Percentiles rank a stretch among this genome's conserved stretches.
These are phyloP conservation scores for Cercophora samala DNA, from an alignment of 495 filamentous ascomycete species.

Conservation along the genomic window DNA sequence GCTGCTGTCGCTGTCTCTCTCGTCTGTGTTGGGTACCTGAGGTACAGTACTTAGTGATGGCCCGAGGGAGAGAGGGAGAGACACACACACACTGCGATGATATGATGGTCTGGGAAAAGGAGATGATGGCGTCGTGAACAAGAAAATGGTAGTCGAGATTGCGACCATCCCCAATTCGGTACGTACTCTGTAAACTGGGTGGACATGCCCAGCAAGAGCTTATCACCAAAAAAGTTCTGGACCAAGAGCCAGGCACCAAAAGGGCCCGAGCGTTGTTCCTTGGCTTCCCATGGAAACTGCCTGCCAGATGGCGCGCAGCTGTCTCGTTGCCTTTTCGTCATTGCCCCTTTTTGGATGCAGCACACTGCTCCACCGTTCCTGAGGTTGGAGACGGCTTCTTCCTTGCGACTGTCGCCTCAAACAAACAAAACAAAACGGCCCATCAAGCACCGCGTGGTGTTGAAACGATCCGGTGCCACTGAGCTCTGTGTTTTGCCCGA, in stretches of 20 bases:
- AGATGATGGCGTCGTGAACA: background rate
- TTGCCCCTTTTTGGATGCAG: slow-evolving; percentile 3
- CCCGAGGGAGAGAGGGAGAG: too few relatives aligned
- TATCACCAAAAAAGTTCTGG: background rate
- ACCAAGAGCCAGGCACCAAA: slow-evolving; percentile 1
- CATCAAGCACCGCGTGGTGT: background rate
- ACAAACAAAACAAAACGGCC: background rate
- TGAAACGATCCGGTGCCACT: slow-evolving; percentile 9
- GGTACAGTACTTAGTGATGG: too few relatives aligned
- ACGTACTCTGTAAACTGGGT: background rate
- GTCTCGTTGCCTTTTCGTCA: background rate
- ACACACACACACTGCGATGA: background rate
- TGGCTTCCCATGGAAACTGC: background rate
- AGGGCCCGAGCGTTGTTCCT: background rate
- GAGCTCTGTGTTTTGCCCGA: background rate
- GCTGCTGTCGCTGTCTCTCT: background rate
- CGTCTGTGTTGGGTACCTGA: background rate
- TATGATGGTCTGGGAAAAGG: too few relatives aligned
- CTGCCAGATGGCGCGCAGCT: background rate
- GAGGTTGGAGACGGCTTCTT: background rate
- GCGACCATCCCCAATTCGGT: slow-evolving; percentile 1
- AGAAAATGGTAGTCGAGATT: slow-evolving; percentile 6
- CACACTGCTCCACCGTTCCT: background rate
- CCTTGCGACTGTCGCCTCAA: background rate
- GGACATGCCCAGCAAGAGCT: background rate